phyloP scores from a whole-genome alignment of 2,329 filamentous ascomycete genomes.

The Alternaria ventricosa region DNA sequence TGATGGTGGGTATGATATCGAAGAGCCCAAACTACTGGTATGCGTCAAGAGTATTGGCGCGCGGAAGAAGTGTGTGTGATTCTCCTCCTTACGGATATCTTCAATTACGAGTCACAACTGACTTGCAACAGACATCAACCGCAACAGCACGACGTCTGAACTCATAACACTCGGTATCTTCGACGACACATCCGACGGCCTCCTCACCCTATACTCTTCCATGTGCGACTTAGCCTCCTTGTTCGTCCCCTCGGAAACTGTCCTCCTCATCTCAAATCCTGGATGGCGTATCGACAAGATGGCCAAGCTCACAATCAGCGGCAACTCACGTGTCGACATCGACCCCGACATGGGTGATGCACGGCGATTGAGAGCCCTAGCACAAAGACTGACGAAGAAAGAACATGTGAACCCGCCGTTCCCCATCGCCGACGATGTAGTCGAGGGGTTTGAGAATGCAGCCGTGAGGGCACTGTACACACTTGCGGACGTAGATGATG shows the following conservation, averaged over 20 bases:
- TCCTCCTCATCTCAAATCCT: conserved; percentile 60
- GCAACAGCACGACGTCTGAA: conserved; percentile 53
- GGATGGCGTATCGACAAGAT: conserved; percentile 48
- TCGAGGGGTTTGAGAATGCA: conserved; percentile 27
- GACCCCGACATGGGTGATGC: conserved; percentile 63
- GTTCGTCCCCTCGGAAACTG: conserved; percentile 58
- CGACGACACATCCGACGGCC: conserved; percentile 63
- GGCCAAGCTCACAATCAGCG: conserved; percentile 45
- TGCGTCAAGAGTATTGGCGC: conserved; percentile 65
- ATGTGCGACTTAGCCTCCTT: conserved; percentile 53
- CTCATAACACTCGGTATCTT: conserved; percentile 61
- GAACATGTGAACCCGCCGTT: conserved; percentile 61
- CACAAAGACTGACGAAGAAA: conserved; percentile 55
- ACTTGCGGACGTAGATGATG: conserved; percentile 55
- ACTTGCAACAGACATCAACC: conserved; percentile 51
- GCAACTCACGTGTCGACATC: conserved; percentile 61
- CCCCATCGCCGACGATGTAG: conserved; percentile 42
- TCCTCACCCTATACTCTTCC: conserved; percentile 63
- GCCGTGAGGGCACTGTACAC: conserved; percentile 49
- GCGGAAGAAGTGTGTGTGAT: conserved; percentile 54
- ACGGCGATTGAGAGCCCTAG: conserved; percentile 60
- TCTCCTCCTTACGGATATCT: neutral
- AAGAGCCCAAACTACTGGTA: conserved; percentile 60
- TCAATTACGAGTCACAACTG: neutral
- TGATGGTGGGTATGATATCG: conserved; percentile 61